These are phyloP conservation scores for Colletotrichum aenigma DNA, from an alignment of 2,329 filamentous ascomycete genomes.

Conservation along the genomic window DNA sequence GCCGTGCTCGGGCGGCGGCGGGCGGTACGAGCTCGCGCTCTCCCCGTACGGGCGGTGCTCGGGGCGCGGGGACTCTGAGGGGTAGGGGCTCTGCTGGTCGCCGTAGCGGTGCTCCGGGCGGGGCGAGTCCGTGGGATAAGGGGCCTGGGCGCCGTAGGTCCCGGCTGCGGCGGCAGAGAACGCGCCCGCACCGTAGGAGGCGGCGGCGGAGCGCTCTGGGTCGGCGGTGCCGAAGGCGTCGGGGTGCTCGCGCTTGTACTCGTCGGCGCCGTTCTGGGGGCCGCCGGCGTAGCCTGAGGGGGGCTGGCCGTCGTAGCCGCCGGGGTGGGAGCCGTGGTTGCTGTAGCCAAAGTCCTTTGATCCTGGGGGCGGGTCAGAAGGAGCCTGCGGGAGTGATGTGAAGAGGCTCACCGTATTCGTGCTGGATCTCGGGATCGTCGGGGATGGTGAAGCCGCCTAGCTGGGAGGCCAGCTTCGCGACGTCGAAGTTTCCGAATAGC, in stretches of 20 bases:
- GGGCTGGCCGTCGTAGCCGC: constrained; percentile 16
- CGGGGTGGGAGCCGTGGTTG: not conserved
- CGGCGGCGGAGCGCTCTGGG: not conserved
- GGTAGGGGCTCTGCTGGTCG: not conserved
- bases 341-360: constrained; percentile 17
- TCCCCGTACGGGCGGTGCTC: constrained; percentile 14
- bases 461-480: constrained; percentile 34
- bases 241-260: constrained; percentile 14
- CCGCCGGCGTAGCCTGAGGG: constrained; percentile 20
- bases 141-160: constrained; percentile 20
- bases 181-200: not conserved
- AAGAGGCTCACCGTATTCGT: constrained; percentile 5
- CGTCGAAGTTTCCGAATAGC: constrained; percentile 25
- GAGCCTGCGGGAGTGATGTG: not conserved
- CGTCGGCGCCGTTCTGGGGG: constrained; percentile 16
- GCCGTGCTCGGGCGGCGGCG: constrained; percentile 13
- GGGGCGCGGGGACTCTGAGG: not conserved
- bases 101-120: not conserved
- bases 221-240: constrained; percentile 15
- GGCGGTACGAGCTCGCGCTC: not conserved
- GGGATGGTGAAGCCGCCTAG: constrained; percentile 41
- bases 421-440: constrained; percentile 37
- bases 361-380: not conserved
- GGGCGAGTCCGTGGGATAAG: not conserved
- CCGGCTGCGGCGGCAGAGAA: not conserved